Conservation (phyloP, 805 yeast species). For the Jamesozyma lodderae region DNA sequence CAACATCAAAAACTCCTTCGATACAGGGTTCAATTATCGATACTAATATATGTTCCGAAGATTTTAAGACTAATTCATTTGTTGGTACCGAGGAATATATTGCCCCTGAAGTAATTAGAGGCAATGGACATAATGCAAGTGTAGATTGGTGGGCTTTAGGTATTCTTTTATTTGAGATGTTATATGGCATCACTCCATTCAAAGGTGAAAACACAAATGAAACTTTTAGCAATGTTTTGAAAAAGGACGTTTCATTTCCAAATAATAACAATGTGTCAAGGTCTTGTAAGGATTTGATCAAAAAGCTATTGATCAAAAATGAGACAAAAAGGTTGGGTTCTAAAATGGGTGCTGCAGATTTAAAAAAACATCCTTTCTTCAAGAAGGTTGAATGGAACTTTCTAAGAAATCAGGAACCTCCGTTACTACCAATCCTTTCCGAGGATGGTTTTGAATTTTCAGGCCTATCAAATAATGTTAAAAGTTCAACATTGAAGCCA, state of each 20-base stretch:
- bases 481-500: neutral
- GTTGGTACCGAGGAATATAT: slow-evolving; percentile 98
- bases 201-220: slow-evolving; percentile 83
- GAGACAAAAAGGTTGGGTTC: slow-evolving; percentile 86
- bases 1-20: slow-evolving; percentile 61
- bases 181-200: slow-evolving; percentile 93
- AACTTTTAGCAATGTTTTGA: slow-evolving; percentile 81
- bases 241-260: slow-evolving; percentile 72
- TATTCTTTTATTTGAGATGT: slow-evolving; percentile 85
- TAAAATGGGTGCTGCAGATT: slow-evolving; percentile 88
- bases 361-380: slow-evolving; percentile 85
- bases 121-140: slow-evolving; percentile 95
- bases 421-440: slow-evolving; percentile 80
- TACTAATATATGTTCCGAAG: slow-evolving; percentile 91
- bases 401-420: slow-evolving; percentile 85
- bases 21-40: slow-evolving; percentile 44
- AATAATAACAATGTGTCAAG: slow-evolving; percentile 61
- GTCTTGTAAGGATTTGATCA: slow-evolving; percentile 68
- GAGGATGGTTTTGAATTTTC: slow-evolving; percentile 45
- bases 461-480: slow-evolving; percentile 18
- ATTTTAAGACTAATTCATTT: slow-evolving; percentile 93
- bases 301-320: slow-evolving; percentile 77
- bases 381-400: slow-evolving; percentile 93
- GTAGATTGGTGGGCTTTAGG: slow-evolving; percentile 99
- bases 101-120: slow-evolving; percentile 96